phyloP scores from a whole-genome alignment of 2,329 filamentous ascomycete species.

The Cytospora leucostoma region DNA sequence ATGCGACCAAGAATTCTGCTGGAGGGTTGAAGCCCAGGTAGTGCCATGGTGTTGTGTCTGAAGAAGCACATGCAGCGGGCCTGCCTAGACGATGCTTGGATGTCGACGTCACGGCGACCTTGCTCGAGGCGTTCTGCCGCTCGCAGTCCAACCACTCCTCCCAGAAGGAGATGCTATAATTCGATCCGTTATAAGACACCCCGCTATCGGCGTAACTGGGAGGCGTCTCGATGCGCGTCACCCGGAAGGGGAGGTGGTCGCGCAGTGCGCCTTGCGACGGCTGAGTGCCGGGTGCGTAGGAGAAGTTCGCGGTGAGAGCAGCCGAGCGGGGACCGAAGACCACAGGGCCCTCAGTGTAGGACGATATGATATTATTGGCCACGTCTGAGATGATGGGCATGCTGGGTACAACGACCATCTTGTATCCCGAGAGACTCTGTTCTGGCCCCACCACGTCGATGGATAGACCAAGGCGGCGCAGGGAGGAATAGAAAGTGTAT shows the following conservation, averaged over 20 bases:
- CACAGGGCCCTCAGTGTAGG: constrained; percentile 27
- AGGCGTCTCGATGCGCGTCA: constrained; percentile 32
- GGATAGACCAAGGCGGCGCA: constrained; percentile 32
- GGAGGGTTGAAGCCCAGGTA: constrained; percentile 33
- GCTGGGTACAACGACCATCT: constrained; percentile 32
- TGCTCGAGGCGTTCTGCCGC: constrained; percentile 27
- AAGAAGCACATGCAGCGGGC: constrained; percentile 29
- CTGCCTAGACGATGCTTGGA: constrained; percentile 30
- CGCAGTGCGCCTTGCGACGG: constrained; percentile 28
- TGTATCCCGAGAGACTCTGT: constrained; percentile 30
- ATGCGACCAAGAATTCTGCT: constrained; percentile 29
- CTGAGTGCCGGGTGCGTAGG: constrained; percentile 29
- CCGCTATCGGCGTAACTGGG: constrained; percentile 30
- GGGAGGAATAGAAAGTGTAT: constrained; percentile 30
- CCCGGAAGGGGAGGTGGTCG: constrained; percentile 30
- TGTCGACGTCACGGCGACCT: constrained; percentile 28
- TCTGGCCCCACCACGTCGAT: constrained; percentile 30
- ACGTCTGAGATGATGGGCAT: constrained; percentile 29
- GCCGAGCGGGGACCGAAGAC: constrained; percentile 31
- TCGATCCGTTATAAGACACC: constrained; percentile 27
- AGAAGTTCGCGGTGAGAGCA: constrained; percentile 29
- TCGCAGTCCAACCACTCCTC: constrained; percentile 31
- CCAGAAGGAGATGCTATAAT: constrained; percentile 29
- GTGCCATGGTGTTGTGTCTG: constrained; percentile 24
- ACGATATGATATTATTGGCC: constrained; percentile 26